phyloP scores from a whole-genome alignment of 257 asterid species.

The Fraxinus quadrangulata region DNA sequence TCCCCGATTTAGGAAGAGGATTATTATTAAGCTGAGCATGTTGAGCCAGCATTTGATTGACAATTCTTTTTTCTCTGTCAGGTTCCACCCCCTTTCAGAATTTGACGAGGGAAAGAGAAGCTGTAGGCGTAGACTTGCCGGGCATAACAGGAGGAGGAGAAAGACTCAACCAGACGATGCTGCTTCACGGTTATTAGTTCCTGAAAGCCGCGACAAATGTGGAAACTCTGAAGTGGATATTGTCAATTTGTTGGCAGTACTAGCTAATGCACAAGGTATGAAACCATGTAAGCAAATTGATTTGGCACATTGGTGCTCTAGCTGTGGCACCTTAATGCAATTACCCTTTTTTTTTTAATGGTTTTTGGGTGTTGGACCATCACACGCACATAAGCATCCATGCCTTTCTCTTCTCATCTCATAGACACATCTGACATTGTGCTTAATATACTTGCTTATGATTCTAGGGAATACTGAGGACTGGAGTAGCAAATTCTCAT shows the following conservation, averaged over 20 bases:
- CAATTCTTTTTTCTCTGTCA: slow-evolving; percentile 31
- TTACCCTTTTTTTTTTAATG: background rate
- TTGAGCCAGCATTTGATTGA: slow-evolving; percentile 10
- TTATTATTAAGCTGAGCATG: background rate
- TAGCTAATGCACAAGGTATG: slow-evolving; percentile 70
- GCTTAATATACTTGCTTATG: slow-evolving; percentile 17
- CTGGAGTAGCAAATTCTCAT: slow-evolving; percentile 36
- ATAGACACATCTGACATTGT: background rate
- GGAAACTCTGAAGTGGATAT: slow-evolving; percentile 50
- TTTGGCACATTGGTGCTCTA: background rate
- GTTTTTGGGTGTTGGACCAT: too few species aligned
- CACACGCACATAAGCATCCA: slow-evolving; percentile 7
- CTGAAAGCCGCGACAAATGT: slow-evolving; percentile 42
- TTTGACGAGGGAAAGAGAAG: slow-evolving; percentile 98
- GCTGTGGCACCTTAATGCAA: background rate
- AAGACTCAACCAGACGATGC: slow-evolving; percentile 82
- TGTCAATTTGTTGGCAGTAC: slow-evolving; percentile 58
- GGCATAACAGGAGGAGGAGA: slow-evolving; percentile 95
- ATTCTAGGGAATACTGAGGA: slow-evolving; percentile 53
- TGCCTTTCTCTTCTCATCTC: background rate
- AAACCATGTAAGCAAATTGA: background rate
- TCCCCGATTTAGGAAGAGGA: slow-evolving; percentile 7
- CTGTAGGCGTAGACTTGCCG: slow-evolving; percentile 95
- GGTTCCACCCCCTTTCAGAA: slow-evolving; percentile 92
- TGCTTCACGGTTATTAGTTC: slow-evolving; percentile 42